phyloP scores from a whole-genome alignment of 345 rosid genomes.

The Camelina neglecta region DNA sequence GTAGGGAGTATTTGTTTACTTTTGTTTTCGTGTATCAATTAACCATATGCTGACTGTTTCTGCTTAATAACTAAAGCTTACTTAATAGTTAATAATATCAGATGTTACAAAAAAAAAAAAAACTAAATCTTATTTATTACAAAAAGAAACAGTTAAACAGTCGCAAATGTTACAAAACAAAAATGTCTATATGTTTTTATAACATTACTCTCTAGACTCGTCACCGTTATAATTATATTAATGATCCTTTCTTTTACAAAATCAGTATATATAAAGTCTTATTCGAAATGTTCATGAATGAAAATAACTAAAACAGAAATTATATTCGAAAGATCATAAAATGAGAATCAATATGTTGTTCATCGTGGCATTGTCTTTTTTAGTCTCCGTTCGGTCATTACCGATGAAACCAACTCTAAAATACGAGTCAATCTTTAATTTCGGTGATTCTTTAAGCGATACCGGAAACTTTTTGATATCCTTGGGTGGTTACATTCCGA shows the following conservation, averaged over 20 bases:
- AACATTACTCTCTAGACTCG: neutral
- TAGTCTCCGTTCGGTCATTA: conserved; percentile 16
- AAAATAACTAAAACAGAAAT: neutral
- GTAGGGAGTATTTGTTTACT: too few relatives aligned
- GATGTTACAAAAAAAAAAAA: too few relatives aligned
- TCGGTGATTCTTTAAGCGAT: conserved; percentile 85
- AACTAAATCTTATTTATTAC: conserved; percentile 2
- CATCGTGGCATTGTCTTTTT: conserved; percentile 22
- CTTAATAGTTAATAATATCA: neutral
- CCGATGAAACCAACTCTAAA: conserved; percentile 28
- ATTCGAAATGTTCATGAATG: neutral
- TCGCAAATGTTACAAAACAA: neutral
- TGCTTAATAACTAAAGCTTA: neutral
- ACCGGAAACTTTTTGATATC: conserved; percentile 70
- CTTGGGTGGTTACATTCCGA: conserved; percentile 48
- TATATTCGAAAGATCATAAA: neutral
- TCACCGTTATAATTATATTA: neutral
- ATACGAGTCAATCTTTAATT: conserved; percentile 71
- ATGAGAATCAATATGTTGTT: conserved; percentile 27
- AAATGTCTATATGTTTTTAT: neutral
- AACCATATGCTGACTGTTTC: neutral
- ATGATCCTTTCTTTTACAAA: neutral
- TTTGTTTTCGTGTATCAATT: too few relatives aligned
- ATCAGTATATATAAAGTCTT: conserved; percentile 4
- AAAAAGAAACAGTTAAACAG: neutral